Conservation (phyloP, 768 basidiomycete genomes). For the Tricholoma sp. region DNA sequence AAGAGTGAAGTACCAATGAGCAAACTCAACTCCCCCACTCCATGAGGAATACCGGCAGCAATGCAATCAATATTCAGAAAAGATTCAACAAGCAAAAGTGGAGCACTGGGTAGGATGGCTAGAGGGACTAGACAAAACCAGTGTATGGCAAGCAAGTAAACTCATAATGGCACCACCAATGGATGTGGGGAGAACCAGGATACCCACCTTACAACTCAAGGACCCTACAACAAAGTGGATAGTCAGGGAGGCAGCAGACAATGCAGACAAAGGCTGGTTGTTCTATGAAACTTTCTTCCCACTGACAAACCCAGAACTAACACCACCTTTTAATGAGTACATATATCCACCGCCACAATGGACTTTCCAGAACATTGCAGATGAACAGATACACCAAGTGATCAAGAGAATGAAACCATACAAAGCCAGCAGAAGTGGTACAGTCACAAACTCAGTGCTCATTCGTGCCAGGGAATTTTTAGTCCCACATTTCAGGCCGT, state of each 20-base stretch:
- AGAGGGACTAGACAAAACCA: background rate
- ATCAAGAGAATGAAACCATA: background rate
- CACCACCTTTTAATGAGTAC: background rate
- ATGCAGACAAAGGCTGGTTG: background rate
- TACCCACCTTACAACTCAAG: conserved; percentile 19
- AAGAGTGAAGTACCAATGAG: no score
- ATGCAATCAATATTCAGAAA: no score
- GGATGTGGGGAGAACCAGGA: conserved; percentile 22
- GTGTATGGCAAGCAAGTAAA: background rate
- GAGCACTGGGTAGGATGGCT: background rate
- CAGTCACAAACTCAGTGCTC: background rate
- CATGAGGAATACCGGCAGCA: background rate
- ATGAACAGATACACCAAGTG: background rate
- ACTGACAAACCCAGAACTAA: no score
- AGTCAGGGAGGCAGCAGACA: background rate
- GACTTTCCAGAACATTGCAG: background rate
- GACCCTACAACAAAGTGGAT: background rate
- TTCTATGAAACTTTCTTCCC: background rate
- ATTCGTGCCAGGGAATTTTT: background rate
- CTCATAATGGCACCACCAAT: conserved; percentile 11
- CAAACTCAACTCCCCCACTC: background rate
- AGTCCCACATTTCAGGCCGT: background rate
- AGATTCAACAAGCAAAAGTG: background rate
- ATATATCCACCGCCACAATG: background rate
- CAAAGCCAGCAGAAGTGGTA: background rate